Conservation (phyloP, 352 stramenopile genomes). For the Phytophthora tentaculata region DNA sequence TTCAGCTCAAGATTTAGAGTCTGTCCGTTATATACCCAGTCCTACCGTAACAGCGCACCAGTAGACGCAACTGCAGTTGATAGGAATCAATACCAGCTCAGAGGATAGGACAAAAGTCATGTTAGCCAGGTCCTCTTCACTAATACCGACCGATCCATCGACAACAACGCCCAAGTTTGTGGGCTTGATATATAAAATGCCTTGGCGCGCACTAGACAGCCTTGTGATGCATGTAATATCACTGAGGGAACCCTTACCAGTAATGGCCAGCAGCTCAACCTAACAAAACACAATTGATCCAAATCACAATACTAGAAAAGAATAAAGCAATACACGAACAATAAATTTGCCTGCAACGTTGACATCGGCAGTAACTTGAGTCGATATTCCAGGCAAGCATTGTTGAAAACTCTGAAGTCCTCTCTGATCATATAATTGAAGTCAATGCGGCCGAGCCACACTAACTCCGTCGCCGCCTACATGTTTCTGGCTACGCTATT, state of each 20-base stretch:
- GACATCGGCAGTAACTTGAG: background rate
- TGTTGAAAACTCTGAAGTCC: background rate
- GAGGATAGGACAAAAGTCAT: too few relatives aligned
- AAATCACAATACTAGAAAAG: background rate
- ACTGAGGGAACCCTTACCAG: background rate
- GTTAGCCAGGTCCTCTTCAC: too few relatives aligned
- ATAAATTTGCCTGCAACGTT: background rate
- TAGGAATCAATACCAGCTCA: too few relatives aligned
- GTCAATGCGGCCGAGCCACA: background rate
- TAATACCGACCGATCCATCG: too few relatives aligned
- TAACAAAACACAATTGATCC: background rate
- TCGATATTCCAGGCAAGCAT: background rate
- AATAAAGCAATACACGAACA: background rate
- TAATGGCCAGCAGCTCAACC: background rate
- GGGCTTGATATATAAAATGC: background rate
- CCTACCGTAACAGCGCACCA: too few relatives aligned
- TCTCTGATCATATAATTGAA: background rate
- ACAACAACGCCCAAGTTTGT: background rate
- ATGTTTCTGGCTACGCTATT: background rate
- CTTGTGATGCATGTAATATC: background rate
- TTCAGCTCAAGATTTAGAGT: too few relatives aligned
- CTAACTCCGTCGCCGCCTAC: background rate
- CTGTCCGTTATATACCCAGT: too few relatives aligned
- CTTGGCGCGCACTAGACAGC: background rate
- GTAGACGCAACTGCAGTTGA: too few relatives aligned